Percentiles rank a stretch among this genome's conserved stretches.
Conservation (phyloP, 495 filamentous ascomycete species). For the Aspergillus taichungensis region DNA sequence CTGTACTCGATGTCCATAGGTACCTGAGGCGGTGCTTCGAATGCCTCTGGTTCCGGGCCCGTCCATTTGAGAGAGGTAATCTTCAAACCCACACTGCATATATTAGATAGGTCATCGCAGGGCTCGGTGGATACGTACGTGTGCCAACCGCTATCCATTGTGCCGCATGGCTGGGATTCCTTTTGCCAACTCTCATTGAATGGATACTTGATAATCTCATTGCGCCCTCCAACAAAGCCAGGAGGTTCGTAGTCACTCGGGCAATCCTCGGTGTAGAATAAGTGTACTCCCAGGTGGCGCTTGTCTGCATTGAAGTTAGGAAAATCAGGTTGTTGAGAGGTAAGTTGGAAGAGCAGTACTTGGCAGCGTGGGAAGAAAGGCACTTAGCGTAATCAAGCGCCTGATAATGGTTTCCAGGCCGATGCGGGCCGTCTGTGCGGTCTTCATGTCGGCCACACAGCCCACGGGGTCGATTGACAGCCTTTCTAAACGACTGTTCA, state of each 20-base stretch:
- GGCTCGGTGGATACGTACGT: constrained; percentile 9
- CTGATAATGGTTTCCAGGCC: constrained; percentile 32
- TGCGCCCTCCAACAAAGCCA: constrained; percentile 25
- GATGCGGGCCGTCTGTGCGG: constrained; percentile 23
- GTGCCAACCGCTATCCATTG: constrained; percentile 30
- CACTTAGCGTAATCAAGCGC: constrained; percentile 26
- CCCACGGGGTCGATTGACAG: constrained; percentile 25
- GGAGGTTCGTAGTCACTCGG: constrained; percentile 29
- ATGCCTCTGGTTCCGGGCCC: constrained; percentile 15
- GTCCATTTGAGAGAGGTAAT: constrained; percentile 25
- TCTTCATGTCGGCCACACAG: constrained; percentile 24
- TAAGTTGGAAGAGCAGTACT: constrained; percentile 15
- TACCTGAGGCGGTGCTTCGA: constrained; percentile 15
- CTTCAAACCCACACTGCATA: constrained; percentile 22
- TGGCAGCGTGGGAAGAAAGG: constrained; percentile 34
- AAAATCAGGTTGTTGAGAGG: neutral
- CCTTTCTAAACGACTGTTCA: constrained; percentile 20
- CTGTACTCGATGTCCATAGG: constrained; percentile 19
- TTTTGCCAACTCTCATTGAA: constrained; percentile 26
- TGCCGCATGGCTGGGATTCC: constrained; percentile 17
- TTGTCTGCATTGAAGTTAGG: constrained; percentile 15
- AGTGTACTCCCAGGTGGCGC: constrained; percentile 32
- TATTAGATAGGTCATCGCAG: neutral
- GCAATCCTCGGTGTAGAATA: constrained; percentile 39
- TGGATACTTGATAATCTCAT: constrained; percentile 27